Evolutionary conservation across 257 asterid species (phyloP).

Genomic region (Lycium barbarum): DNA sequence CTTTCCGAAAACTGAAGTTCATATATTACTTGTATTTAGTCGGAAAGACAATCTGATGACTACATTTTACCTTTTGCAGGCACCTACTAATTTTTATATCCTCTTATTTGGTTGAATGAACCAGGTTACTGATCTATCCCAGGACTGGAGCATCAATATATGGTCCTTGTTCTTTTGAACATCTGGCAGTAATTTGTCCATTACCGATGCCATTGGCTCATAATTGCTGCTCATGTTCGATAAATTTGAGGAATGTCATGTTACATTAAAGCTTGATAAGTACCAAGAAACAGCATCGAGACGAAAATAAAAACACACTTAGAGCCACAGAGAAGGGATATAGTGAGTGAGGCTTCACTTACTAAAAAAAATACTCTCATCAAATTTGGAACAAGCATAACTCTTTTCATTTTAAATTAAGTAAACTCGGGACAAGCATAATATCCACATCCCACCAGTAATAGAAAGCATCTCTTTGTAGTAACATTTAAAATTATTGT

Average conservation of each 20-base stretch:
- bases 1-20: neutral
- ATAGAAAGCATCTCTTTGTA: slow-evolving; percentile 11
- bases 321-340: too few species aligned
- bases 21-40: neutral
- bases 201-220: too few species aligned
- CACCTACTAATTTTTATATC: slow-evolving; percentile 1
- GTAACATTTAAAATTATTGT: neutral
- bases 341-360: slow-evolving; percentile 8
- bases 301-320: too few species aligned
- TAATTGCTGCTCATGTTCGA: too few species aligned
- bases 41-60: slow-evolving; percentile 5
- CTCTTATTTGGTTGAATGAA: neutral
- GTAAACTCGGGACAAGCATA: neutral
- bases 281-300: too few species aligned
- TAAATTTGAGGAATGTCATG: too few species aligned
- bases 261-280: too few species aligned
- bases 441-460: neutral
- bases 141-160: too few species aligned
- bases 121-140: too few species aligned
- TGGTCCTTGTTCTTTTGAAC: too few species aligned
- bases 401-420: neutral
- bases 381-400: neutral
- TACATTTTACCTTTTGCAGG: neutral
- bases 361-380: neutral
- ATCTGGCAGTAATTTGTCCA: too few species aligned